phyloP scores from a whole-genome alignment of 164 flowering plant species.

The Houttuynia cordata region DNA sequence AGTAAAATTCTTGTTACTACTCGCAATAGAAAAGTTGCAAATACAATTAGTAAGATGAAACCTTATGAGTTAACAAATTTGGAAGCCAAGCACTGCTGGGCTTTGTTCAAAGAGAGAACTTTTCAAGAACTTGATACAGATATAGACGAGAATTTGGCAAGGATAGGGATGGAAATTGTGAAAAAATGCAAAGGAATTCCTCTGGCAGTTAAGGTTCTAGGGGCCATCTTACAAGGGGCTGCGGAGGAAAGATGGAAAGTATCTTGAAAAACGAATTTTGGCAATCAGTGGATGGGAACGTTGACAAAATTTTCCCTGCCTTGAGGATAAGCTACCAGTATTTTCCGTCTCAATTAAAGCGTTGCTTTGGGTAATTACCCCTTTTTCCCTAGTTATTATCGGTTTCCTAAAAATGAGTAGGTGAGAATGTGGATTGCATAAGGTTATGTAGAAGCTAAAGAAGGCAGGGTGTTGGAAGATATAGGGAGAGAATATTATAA shows the following conservation, averaged over 20 bases:
- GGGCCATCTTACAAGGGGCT: constrained; percentile 6
- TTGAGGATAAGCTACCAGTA: constrained; percentile 8
- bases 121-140: not conserved
- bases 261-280: constrained; percentile 8
- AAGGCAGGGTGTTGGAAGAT: not conserved
- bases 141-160: not conserved
- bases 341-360: constrained; percentile 8
- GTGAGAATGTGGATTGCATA: constrained; percentile 10
- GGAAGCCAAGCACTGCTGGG: constrained; percentile 3
- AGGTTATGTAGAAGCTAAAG: constrained; percentile 1
- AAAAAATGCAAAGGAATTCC: constrained; percentile 11
- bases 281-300: constrained; percentile 4
- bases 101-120: constrained; percentile 3
- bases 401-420: constrained; percentile 1
- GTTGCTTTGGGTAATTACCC: constrained; percentile 8
- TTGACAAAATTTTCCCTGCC: constrained; percentile 1
- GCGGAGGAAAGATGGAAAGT: not conserved
- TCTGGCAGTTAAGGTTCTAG: constrained; percentile 7
- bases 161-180: constrained; percentile 13
- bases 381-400: constrained; percentile 8
- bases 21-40: constrained; percentile 3
- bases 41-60: not conserved
- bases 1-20: constrained; percentile 13
- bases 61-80: not conserved
- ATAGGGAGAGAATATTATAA: not conserved